Conservation (phyloP, 2,329 filamentous ascomycete species). For the Sporothrix mexicana region DNA sequence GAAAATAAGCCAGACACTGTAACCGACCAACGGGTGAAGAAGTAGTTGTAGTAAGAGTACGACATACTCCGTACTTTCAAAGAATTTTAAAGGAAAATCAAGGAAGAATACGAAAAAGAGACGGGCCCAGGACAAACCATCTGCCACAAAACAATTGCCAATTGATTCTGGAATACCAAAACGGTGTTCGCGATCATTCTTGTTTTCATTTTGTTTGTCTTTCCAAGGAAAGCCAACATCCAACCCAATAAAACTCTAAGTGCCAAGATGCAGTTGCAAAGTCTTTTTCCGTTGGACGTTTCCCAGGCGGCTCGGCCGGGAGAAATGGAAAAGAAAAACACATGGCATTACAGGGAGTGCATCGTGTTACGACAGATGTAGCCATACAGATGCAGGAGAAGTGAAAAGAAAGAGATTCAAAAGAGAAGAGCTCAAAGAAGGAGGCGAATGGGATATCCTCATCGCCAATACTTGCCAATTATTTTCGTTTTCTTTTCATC, state of each 20-base stretch:
- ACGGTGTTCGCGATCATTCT: slow-evolving; percentile 7
- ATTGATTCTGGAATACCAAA: background rate
- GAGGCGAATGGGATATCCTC: background rate
- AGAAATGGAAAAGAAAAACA: background rate
- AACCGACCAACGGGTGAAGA: too few relatives aligned
- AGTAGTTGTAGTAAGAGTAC: too few relatives aligned
- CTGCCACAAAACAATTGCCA: too few relatives aligned
- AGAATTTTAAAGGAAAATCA: background rate
- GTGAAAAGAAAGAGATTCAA: too few relatives aligned
- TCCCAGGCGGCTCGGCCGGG: slow-evolving; percentile 9
- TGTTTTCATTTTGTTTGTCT: background rate
- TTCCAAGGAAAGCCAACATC: background rate
- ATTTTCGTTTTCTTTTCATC: background rate
- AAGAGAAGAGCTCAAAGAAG: too few relatives aligned
- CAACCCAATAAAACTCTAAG: too few relatives aligned
- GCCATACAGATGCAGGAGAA: background rate
- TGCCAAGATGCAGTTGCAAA: background rate
- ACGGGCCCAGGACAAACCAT: too few relatives aligned
- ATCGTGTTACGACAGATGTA: background rate
- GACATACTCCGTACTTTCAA: too few relatives aligned
- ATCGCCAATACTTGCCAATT: background rate
- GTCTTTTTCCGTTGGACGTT: background rate
- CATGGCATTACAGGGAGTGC: background rate
- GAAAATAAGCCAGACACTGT: background rate
- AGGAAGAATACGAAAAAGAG: background rate